Evolutionary conservation across 1,284 basidiomycete genomes (phyloP), one percentile per base, ranked within the genome.

Genomic region (Melampsora americana): DNA sequence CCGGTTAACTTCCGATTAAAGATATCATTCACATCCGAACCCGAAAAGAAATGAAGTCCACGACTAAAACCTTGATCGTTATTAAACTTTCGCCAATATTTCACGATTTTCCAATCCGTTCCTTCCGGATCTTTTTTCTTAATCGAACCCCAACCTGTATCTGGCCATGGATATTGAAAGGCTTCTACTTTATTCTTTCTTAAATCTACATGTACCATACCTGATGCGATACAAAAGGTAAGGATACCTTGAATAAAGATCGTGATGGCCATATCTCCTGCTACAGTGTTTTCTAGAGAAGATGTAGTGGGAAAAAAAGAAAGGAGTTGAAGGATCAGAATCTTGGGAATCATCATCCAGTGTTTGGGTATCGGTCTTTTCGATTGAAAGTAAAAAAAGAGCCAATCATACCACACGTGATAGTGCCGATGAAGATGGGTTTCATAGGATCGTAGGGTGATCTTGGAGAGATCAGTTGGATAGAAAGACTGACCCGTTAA

Each of bases 1-100:
- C 79, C 77, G 4, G 79, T 76, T 20, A 80, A 6, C 0, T 70
- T 77, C 1, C 80, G 42, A 35, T 82, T 78, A 56, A 80, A 69
- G 66, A 84, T 79, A 35, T 83, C 83, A 26, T 83, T 83, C 18
- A 80, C 59, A 35, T 82, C 79, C 26, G 81, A 81, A 3, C 83
- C 83, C 0, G 79, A 80, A 50, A 84, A 80, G 70, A 80, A 80
- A 61, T 80, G 80, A n/a, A 80, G 42, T 2, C 79, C 80, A 46
- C 80, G 42, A 26, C 78, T 77, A 28, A 80, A 62, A 2, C 79
- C 79, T 60, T 79, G 81, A 39, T 78, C 67, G 26, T 78, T 75
- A 44, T 80, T 79, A 59, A 80, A 80, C 28, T 66, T 67, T 16
- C 79, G 59, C 77, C 79, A 79, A 6, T 79, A 35, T 66, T n/a